Base-by-base conservation (phyloP, 2,329 filamentous ascomycete species). In the Aspergillus sp. region DNA sequence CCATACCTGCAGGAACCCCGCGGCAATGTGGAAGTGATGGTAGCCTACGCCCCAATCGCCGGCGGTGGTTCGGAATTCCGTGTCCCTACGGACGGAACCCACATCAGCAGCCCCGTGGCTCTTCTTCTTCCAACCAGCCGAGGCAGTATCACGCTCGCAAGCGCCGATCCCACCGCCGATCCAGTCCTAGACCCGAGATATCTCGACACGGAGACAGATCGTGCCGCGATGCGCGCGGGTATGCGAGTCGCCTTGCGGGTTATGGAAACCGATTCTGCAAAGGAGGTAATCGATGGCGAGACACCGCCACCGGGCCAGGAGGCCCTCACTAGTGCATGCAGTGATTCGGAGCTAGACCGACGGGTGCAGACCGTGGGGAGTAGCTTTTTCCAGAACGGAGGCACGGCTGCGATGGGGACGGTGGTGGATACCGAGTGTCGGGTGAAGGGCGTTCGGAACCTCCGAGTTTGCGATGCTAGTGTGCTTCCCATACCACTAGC, bases 161-260 rank as follows among this genome's bases (percentile, higher is more conserved):
- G 61, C 9, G 29, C 67, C 6, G 47, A 67, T 54, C 62, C 69
- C 2, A 51, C 24, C 1, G 61, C 63, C 14, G 26, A 55, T 49
- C 70, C 66, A 2, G 46, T 67, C 11, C 63, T 68, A 26, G 61
- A 72, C 45, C 66, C 69, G 16, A 58, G 56, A 11, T 71, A 61
- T 57, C 58, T 67, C 9, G 66, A 63, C 2, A 71, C 67, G 1
- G 39, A 58, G 16, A 65, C 67, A 26, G 68, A 72, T 49, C 66
- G 68, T 29, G 65, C 55, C 26, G 62, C 67, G 0, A 62, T 68
- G 4, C 24, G 67, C 61, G 46, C 55, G 39, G 39, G 63, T 18
- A 39, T 56, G 63, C 46, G 55, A 22, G 26, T 58, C 22, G 16
- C 32, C n/a, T 52, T 52, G 31, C 26, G 42, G 24, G 22, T 56